Conservation (phyloP, 495 filamentous ascomycete species). For the Hyaloscypha finlandica region DNA sequence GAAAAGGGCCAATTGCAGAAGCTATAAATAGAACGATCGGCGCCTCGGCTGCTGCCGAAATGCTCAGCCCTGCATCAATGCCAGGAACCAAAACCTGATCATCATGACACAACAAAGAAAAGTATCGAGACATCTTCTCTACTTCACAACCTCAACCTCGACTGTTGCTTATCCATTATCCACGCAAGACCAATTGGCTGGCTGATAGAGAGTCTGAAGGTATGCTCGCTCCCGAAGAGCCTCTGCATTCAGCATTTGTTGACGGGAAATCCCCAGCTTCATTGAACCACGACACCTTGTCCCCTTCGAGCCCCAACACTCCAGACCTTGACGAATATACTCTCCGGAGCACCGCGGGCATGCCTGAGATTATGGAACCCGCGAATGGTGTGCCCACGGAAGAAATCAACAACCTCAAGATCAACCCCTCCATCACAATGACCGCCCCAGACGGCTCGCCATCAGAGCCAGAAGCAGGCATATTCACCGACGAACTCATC, state of each 20-base stretch:
- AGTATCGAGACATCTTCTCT: not conserved
- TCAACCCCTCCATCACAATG: slow-evolving; percentile 34
- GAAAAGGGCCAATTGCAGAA: not conserved
- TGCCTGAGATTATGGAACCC: slow-evolving; percentile 1
- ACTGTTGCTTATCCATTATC: not conserved
- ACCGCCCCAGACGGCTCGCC: slow-evolving; percentile 20
- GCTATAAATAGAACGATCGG: not conserved
- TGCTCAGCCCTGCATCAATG: not conserved
- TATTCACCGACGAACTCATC: slow-evolving; percentile 79
- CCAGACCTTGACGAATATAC: not conserved
- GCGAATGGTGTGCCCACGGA: not conserved
- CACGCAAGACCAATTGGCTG: not conserved
- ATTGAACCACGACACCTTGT: not conserved
- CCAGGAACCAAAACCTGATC: not conserved
- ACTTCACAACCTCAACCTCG: not conserved
- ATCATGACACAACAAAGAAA: not conserved
- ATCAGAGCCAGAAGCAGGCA: slow-evolving; percentile 47
- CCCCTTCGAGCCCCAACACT: not conserved
- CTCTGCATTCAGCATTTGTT: not conserved
- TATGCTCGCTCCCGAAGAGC: not conserved
- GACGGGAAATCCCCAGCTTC: not conserved
- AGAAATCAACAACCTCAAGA: not conserved
- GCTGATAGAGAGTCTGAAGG: not conserved
- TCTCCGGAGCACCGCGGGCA: not conserved
- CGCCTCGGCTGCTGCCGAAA: not conserved